phyloP scores from a whole-genome alignment of 352 stramenopile species.

The Globisporangium ultimum region DNA sequence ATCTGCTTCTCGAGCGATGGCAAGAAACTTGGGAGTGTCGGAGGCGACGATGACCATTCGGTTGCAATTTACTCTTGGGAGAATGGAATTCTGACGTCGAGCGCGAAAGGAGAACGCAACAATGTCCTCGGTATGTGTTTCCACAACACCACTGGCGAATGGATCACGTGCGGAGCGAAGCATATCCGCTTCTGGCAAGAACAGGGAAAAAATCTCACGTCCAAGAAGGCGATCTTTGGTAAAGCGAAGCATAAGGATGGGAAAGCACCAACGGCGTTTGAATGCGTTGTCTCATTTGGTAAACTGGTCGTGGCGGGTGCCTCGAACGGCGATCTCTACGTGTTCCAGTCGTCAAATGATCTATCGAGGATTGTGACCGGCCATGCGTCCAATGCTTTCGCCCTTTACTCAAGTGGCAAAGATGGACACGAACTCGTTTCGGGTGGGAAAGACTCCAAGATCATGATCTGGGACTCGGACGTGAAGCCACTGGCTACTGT shows the following conservation, averaged over 20 bases:
- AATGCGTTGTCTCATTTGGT: conserved; percentile 50
- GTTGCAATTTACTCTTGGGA: conserved; percentile 82
- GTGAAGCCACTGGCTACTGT: conserved; percentile 38
- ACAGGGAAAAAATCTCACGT: conserved; percentile 59
- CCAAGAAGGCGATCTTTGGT: conserved; percentile 71
- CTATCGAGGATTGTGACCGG: conserved; percentile 47
- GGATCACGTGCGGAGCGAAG: conserved; percentile 71
- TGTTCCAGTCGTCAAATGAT: conserved; percentile 61
- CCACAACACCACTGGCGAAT: conserved; percentile 40
- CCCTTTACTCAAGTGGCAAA: conserved; percentile 35
- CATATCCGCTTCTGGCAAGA: conserved; percentile 77
- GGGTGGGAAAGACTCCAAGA: conserved; percentile 83
- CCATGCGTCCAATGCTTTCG: conserved; percentile 41
- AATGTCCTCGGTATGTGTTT: conserved; percentile 51
- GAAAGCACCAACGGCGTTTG: conserved; percentile 44
- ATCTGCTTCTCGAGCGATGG: conserved; percentile 75
- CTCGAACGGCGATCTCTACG: conserved; percentile 73
- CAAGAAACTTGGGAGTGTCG: conserved; percentile 62
- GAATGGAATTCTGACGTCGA: conserved; percentile 37
- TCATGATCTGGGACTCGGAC: conserved; percentile 82
- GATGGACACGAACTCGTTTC: conserved; percentile 64
- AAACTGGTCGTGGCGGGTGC: conserved; percentile 41
- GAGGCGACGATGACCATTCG: conserved; percentile 81
- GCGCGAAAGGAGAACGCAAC: conserved; percentile 63
- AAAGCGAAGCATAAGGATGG: conserved; percentile 48